Base-by-base conservation (phyloP, 257 asterid genomes). In the Solanum neorickii region DNA sequence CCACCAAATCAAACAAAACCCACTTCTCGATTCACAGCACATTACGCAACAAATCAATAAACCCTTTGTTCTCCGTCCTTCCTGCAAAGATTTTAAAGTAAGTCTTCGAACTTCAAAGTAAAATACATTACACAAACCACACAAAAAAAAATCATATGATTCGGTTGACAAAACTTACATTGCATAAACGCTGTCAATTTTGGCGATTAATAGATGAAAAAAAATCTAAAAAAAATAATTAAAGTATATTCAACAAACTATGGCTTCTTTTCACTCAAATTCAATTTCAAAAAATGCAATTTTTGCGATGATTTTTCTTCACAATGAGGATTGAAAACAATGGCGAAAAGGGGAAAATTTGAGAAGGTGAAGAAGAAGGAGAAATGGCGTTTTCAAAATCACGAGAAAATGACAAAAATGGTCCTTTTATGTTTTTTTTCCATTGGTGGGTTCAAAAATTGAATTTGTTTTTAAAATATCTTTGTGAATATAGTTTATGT, bases 321-420 rank as follows among this genome's bases (percentile, higher is more conserved):
- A 52, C 4, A 0, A 12, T 25, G n/a, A n/a, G 6, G 21, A 59
- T 1, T 41, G 41, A 12, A 25, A 70, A 68, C 56, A 65, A 23
- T 68, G 77, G 77, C 44, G 37, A 76, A 39, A 84, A 29, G 3
- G 23, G 42, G 44, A 5, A 15, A 35, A 1, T 29, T 84, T 39
- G 70, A 21, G 87, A 73, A 68, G 83, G 82, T 69, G 56, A 80
- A 2, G 77, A 42, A 31, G 86, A 27, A 78, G 65, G 85, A 52
- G 86, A 82, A 87, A 82, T 80, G 89, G 89, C 39, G 89, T 68
- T 80, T 87, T 87, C 89, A 44, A 87, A 84, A 87, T 80, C 85
- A 82, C 85, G 65, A 44, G 60, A 77, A 25, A 44, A 44, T 86
- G 56, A 62, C 46, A 49, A 49, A 29, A 49, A 31, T 83, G 77